Conservation (phyloP, 805 yeast species). For the Suhomyces prunicola region DNA sequence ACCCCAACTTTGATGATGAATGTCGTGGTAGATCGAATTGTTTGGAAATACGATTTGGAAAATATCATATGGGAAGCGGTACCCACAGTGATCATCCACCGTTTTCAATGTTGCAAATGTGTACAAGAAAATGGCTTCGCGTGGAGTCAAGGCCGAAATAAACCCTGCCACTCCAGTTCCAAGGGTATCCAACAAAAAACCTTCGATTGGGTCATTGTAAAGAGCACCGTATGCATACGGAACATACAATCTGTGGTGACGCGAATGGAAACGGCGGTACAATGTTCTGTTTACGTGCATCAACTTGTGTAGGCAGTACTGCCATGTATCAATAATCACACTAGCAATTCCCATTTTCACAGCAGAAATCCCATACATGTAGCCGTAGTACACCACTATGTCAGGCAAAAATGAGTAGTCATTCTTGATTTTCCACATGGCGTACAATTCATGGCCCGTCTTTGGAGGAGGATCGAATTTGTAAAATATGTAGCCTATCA, state of each 20-base stretch:
- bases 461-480: conserved; percentile 54
- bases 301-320: conserved; percentile 79
- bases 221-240: conserved; percentile 97
- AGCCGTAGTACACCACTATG: conserved; percentile 45
- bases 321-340: conserved; percentile 89
- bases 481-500: conserved; percentile 58
- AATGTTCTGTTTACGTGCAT: conserved; percentile 82
- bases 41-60: conserved; percentile 91
- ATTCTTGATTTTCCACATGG: conserved; percentile 45
- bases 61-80: conserved; percentile 85
- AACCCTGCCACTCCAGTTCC: conserved; percentile 87
- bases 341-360: conserved; percentile 62
- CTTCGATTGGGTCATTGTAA: conserved; percentile 92
- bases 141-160: conserved; percentile 59
- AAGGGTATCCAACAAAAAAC: conserved; percentile 83
- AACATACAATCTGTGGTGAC: conserved; percentile 91
- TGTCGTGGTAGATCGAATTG: conserved; percentile 93
- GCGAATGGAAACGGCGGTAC: conserved; percentile 83
- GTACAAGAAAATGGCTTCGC: conserved; percentile 72
- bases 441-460: conserved; percentile 48
- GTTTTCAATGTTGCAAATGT: conserved; percentile 93
- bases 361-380: conserved; percentile 62
- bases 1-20: conserved; percentile 96
- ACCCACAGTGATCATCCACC: conserved; percentile 99
- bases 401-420: conserved; percentile 46